A percentile compares a stretch with the other conserved stretches of the same genome.
Conservation (phyloP, 2,329 filamentous ascomycete genomes). For the Apiospora hydei region DNA sequence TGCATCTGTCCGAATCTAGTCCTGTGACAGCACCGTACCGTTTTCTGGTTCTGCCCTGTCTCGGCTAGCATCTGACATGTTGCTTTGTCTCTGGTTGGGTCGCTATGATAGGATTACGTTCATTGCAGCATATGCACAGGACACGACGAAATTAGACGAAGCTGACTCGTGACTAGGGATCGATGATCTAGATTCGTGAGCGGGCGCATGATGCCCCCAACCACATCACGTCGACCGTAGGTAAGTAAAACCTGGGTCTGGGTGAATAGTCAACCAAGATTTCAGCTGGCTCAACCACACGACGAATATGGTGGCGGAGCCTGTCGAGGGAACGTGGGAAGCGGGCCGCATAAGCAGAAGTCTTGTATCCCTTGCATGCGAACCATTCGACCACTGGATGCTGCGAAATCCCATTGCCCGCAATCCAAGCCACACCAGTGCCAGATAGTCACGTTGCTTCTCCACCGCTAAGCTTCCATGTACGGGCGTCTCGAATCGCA, state of each 20-base stretch:
- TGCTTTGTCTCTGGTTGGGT: background rate
- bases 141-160: background rate
- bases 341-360: background rate
- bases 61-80: background rate
- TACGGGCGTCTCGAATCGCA: background rate
- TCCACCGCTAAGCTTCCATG: background rate
- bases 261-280: background rate
- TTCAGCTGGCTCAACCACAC: background rate
- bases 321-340: background rate
- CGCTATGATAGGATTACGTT: background rate
- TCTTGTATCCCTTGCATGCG: background rate
- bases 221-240: background rate
- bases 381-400: background rate
- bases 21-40: background rate
- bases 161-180: background rate
- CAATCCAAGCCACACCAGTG: background rate
- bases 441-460: background rate
- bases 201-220: background rate
- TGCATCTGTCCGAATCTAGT: background rate
- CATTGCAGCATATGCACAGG: background rate
- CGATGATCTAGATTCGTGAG: background rate
- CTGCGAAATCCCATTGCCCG: background rate
- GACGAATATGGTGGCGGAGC: background rate
- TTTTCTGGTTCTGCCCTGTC: background rate
- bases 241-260: background rate